phyloP scores from a whole-genome alignment of 768 basidiomycete genomes.

The Candolleomyces aberdarensis region DNA sequence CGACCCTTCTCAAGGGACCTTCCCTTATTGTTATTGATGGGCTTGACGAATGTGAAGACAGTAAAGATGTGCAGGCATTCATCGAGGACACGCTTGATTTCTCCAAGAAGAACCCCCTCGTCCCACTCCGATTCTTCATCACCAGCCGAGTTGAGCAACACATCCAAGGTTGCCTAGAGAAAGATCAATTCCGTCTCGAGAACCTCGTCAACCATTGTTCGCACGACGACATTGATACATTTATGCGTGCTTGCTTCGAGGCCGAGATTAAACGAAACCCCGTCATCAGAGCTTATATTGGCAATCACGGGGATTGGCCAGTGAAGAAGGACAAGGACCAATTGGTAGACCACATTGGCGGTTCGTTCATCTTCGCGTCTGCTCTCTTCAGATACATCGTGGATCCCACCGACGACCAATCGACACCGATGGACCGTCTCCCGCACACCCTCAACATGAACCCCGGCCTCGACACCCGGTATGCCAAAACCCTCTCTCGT shows the following conservation, averaged over 20 bases:
- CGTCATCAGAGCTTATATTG: not conserved
- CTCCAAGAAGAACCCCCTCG: not conserved
- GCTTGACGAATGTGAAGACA: slow-evolving; percentile 15
- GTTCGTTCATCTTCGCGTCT: slow-evolving; percentile 20
- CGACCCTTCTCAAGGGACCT: not conserved
- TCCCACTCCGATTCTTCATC: not conserved
- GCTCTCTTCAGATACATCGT: not conserved
- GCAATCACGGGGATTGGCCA: not conserved
- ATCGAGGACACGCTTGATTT: not conserved
- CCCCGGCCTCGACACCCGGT: not conserved
- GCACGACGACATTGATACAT: not conserved
- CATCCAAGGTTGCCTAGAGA: not conserved
- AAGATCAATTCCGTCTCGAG: not conserved
- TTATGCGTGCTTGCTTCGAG: not conserved
- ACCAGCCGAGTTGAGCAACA: not conserved
- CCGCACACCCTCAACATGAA: not conserved
- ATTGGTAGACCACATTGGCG: not conserved
- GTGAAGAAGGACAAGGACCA: not conserved
- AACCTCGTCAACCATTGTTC: not conserved
- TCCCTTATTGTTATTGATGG: slow-evolving; percentile 16
- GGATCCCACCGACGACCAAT: not conserved
- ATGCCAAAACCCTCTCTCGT: not conserved
- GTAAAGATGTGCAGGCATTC: slow-evolving; percentile 4
- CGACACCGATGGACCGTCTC: not conserved
- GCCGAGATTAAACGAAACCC: not conserved